Conservation (phyloP, 139 green algal genomes). For the Zygnema circumcarinatum region DNA sequence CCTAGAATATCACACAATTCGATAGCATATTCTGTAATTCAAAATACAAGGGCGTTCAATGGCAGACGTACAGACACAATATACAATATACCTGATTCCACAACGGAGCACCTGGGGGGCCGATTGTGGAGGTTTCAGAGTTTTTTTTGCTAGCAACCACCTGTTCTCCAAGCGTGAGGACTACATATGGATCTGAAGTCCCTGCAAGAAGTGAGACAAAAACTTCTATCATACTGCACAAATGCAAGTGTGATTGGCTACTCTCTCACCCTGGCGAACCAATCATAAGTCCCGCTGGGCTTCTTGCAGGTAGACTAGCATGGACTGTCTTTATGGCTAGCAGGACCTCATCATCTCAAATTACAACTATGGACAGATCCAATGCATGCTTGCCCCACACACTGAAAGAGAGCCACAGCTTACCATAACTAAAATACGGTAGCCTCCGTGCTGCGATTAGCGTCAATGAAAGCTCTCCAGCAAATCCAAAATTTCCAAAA, state of each 20-base stretch:
- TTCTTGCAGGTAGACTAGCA: too few species aligned
- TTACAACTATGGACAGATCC: too few species aligned
- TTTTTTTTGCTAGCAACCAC: conserved; percentile 60
- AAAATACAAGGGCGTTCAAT: too few species aligned
- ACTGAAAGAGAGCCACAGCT: too few species aligned
- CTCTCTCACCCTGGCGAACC: too few species aligned
- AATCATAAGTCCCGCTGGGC: too few species aligned
- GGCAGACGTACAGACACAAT: background rate
- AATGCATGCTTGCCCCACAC: too few species aligned
- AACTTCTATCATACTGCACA: too few species aligned
- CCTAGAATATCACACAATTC: background rate
- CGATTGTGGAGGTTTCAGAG: conserved; percentile 40
- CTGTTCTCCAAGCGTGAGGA: conserved; percentile 83
- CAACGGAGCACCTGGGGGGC: conserved; percentile 1
- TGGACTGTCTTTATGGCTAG: too few species aligned
- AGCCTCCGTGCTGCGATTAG: conserved; percentile 81
- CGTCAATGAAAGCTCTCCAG: conserved; percentile 78
- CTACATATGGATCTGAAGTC: conserved; percentile 81
- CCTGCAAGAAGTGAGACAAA: conserved; percentile 61
- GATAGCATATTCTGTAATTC: background rate
- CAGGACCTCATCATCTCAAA: too few species aligned
- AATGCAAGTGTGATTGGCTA: too few species aligned
- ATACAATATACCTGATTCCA: conserved; percentile 50
- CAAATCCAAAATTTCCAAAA: conserved; percentile 66
- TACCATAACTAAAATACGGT: conserved; percentile 46